Percentiles rank a stretch among this genome's conserved stretches.
phyloP scores from a whole-genome alignment of 805 yeast genomes.

The Yamadazyma ubonensis region DNA sequence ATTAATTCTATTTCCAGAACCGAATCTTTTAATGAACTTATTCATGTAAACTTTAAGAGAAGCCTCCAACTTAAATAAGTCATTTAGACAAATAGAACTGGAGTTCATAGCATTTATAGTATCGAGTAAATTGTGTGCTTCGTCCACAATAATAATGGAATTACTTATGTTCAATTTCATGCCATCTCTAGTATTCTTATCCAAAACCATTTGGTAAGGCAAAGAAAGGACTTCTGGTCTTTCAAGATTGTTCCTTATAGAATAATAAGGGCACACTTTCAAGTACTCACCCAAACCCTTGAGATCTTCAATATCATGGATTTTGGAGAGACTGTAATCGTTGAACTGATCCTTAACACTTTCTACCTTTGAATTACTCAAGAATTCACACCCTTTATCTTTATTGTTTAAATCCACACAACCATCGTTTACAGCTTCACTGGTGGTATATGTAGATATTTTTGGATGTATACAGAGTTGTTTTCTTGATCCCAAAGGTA shows the following conservation, averaged over 20 bases:
- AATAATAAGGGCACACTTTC: constrained; percentile 79
- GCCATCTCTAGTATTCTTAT: constrained; percentile 56
- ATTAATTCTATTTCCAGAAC: constrained; percentile 69
- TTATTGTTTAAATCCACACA: constrained; percentile 67
- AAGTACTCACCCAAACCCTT: constrained; percentile 55
- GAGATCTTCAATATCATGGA: constrained; percentile 81
- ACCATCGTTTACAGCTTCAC: constrained; percentile 69
- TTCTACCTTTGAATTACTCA: constrained; percentile 22
- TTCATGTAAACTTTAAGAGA: constrained; percentile 56
- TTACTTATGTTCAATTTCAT: constrained; percentile 58
- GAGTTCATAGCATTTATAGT: constrained; percentile 72
- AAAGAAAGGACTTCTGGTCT: constrained; percentile 74
- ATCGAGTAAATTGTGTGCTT: constrained; percentile 87
- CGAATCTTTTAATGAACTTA: constrained; percentile 64
- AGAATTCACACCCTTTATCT: constrained; percentile 25
- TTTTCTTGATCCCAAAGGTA: constrained; percentile 79
- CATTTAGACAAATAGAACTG: constrained; percentile 49
- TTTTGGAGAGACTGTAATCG: constrained; percentile 52
- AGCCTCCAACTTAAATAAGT: constrained; percentile 43
- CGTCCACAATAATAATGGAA: constrained; percentile 79
- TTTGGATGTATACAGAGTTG: constrained; percentile 77
- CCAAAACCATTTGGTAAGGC: constrained; percentile 79
- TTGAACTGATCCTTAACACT: constrained; percentile 41
- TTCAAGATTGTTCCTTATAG: constrained; percentile 55
- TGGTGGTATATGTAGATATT: constrained; percentile 49